Conservation (phyloP, 768 basidiomycete genomes). For the Boletus pseudopeckii region DNA sequence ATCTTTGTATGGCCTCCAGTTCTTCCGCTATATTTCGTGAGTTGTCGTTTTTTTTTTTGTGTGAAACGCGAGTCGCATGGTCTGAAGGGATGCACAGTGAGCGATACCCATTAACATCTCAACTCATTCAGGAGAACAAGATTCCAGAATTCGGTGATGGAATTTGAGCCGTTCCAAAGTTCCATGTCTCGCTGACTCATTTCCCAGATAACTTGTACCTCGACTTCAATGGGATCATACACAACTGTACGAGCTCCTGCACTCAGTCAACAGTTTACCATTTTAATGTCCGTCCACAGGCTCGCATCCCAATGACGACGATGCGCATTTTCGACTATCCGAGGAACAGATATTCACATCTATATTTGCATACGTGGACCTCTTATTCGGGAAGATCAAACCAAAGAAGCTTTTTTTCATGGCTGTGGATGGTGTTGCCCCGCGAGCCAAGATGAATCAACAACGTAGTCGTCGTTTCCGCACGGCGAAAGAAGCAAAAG, state of each 20-base stretch:
- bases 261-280: background rate
- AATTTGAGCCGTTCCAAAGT: background rate
- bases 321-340: conserved; percentile 91
- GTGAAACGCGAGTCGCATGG: background rate
- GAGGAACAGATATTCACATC: conserved; percentile 98
- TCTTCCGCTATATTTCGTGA: conserved; percentile 95
- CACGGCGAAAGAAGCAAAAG: conserved; percentile 89
- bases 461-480: conserved; percentile 92
- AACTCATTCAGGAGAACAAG: conserved; percentile 96
- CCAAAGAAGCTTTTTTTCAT: conserved; percentile 98
- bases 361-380: conserved; percentile 96
- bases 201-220: conserved; percentile 80
- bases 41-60: conserved; percentile 26
- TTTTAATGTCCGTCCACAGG: conserved; percentile 36
- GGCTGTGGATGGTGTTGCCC: conserved; percentile 97
- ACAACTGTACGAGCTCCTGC: conserved; percentile 53
- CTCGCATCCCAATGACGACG: conserved; percentile 96
- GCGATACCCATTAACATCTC: conserved; percentile 96
- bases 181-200: conserved; percentile 9
- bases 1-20: conserved; percentile 44
- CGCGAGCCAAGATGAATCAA: conserved; percentile 99
- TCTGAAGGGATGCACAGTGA: conserved; percentile 52
- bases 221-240: conserved; percentile 93
- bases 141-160: conserved; percentile 92
- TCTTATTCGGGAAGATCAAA: conserved; percentile 94